Evolutionary conservation across 345 rosid species (phyloP).

Genomic region (Euphorbia peplus): DNA sequence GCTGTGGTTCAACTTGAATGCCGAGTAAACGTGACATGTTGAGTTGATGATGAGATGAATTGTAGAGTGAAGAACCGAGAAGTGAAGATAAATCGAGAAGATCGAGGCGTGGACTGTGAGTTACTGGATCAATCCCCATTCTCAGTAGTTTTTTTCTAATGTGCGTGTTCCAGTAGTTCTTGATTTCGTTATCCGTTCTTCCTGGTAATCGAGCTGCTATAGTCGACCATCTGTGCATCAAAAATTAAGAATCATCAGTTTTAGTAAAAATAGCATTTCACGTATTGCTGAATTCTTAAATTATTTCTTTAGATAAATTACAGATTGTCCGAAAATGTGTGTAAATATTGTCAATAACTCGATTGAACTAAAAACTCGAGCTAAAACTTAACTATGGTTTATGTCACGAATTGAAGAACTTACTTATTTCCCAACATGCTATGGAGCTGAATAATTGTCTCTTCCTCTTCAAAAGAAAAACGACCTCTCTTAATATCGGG

Average conservation of each 20-base stretch:
- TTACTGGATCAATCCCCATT: conserved; percentile 31
- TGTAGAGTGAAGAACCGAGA: conserved; percentile 18
- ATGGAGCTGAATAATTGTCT: conserved; percentile 29
- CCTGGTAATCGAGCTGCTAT: conserved; percentile 30
- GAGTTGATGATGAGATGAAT: conserved; percentile 11
- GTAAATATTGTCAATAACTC: too few relatives aligned
- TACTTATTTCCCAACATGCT: conserved; percentile 28
- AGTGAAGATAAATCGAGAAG: conserved; percentile 26
- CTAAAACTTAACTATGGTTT: too few relatives aligned
- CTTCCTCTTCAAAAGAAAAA: conserved; percentile 31
- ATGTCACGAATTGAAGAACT: not conserved
- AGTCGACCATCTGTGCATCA: conserved; percentile 21
- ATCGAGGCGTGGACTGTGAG: conserved; percentile 26
- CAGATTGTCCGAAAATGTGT: too few relatives aligned
- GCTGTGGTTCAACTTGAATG: conserved; percentile 6
- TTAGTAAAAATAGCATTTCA: too few relatives aligned
- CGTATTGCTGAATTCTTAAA: too few relatives aligned
- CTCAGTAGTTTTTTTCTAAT: conserved; percentile 24
- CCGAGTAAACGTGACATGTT: conserved; percentile 18
- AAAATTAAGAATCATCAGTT: not conserved
- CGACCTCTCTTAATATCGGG: conserved; percentile 34
- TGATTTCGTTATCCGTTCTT: conserved; percentile 29
- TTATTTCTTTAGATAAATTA: too few relatives aligned
- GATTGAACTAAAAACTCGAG: too few relatives aligned
- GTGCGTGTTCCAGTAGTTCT: conserved; percentile 34